Conservation (phyloP, 2,329 filamentous ascomycete genomes). For the Endothia cerciana region DNA sequence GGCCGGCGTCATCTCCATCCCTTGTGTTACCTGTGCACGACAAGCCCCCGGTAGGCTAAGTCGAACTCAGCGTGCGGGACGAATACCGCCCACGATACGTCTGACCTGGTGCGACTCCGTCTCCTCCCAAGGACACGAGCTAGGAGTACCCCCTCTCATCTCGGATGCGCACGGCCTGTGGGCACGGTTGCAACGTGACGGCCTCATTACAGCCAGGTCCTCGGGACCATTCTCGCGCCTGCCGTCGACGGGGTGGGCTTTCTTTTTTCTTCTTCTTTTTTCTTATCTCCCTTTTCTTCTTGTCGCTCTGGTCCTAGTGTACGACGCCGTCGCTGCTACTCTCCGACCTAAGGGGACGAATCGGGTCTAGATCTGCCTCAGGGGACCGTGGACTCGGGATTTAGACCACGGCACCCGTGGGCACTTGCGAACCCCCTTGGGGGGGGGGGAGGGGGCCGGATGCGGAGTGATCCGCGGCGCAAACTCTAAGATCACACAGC, state of each 20-base stretch:
- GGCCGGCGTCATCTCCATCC: background rate
- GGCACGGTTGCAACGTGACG: background rate
- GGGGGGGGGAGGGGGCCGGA: background rate
- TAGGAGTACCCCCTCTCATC: background rate
- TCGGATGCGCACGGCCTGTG: background rate
- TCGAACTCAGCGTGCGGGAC: background rate
- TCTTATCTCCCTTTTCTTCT: background rate
- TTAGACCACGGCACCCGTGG: constrained; percentile 24
- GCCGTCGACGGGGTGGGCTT: background rate
- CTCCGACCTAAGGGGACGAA: background rate
- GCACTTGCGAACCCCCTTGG: background rate
- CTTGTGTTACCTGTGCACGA: background rate
- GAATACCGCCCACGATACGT: background rate
- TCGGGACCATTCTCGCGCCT: constrained; percentile 1
- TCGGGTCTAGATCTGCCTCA: constrained; percentile 21
- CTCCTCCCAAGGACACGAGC: background rate
- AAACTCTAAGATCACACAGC: constrained; percentile 15
- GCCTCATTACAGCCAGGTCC: background rate
- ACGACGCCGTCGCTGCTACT: constrained; percentile 3
- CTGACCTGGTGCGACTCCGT: constrained; percentile 1
- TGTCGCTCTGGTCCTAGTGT: background rate
- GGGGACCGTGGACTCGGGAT: constrained; percentile 28
- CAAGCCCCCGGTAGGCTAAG: background rate
- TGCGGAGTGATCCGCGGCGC: background rate
- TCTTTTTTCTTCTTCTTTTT: background rate